phyloP scores from a whole-genome alignment of 345 rosid species.

The Citrus maxima region DNA sequence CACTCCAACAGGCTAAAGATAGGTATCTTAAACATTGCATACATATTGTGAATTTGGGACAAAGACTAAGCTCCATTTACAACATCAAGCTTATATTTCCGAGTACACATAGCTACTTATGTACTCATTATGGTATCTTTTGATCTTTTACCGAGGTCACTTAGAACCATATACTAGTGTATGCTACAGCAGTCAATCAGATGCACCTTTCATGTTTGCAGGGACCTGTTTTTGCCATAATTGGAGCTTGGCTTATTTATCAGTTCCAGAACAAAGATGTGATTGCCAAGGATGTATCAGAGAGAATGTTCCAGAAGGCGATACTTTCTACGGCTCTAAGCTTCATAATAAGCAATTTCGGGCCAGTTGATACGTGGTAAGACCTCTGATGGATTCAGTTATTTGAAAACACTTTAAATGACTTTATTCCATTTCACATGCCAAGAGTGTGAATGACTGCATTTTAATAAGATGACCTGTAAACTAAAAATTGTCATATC shows the following conservation, averaged over 20 bases:
- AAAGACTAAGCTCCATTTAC: not conserved
- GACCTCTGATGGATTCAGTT: conserved; percentile 1
- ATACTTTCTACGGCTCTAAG: conserved; percentile 55
- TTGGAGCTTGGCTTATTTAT: conserved; percentile 87
- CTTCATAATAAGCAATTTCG: conserved; percentile 71
- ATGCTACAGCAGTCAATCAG: not conserved
- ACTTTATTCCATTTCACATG: not conserved
- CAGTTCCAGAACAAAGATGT: conserved; percentile 63
- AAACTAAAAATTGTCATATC: not conserved
- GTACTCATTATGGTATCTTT: too few relatives aligned
- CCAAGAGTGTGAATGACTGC: not conserved
- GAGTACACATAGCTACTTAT: too few relatives aligned
- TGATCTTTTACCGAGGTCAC: not conserved
- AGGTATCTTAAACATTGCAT: not conserved
- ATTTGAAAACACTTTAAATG: not conserved
- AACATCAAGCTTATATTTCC: not conserved
- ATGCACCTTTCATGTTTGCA: conserved; percentile 20
- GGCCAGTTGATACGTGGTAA: conserved; percentile 83
- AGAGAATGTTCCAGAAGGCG: conserved; percentile 71
- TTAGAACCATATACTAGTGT: not conserved
- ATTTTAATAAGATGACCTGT: too few relatives aligned
- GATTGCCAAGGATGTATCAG: conserved; percentile 41
- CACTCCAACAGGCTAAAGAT: too few relatives aligned
- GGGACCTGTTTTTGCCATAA: conserved; percentile 82
- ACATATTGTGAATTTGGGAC: not conserved